Evolutionary conservation across 139 green algal genomes (phyloP).

Genomic region (Tetraselmis chui): DNA sequence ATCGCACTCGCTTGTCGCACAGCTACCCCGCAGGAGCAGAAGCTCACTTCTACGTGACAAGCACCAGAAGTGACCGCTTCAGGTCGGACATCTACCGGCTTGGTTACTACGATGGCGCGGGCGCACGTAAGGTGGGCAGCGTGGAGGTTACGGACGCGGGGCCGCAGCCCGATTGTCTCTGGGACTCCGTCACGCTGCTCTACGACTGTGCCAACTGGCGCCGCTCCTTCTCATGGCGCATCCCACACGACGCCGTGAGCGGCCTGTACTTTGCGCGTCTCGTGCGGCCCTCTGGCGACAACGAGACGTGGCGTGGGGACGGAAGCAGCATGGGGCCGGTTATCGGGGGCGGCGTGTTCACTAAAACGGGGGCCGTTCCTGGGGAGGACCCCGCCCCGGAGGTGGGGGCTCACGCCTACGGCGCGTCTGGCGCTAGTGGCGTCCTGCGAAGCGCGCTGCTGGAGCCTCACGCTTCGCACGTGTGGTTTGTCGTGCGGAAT

Average conservation of each 20-base stretch:
- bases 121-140: neutral
- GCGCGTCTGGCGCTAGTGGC: neutral
- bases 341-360: neutral
- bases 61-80: neutral
- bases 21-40: neutral
- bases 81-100: conserved; percentile 1
- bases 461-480: conserved; percentile 4
- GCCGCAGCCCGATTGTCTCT: conserved; percentile 4
- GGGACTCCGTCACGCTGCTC: neutral
- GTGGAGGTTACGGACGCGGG: neutral
- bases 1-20: too few relatives aligned
- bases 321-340: neutral
- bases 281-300: neutral
- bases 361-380: neutral
- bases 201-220: conserved; percentile 9
- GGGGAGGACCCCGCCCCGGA: neutral
- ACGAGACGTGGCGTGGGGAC: conserved; percentile 3
- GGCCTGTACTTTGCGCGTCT: conserved; percentile 9
- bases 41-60: neutral
- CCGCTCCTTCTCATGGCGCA: neutral
- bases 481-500: conserved; percentile 8
- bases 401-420: neutral
- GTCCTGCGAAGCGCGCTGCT: neutral
- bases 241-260: neutral
- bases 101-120: conserved; percentile 1